Conservation (phyloP, 495 filamentous ascomycete species). For the Pseudoneurospora amorphoporcata region DNA sequence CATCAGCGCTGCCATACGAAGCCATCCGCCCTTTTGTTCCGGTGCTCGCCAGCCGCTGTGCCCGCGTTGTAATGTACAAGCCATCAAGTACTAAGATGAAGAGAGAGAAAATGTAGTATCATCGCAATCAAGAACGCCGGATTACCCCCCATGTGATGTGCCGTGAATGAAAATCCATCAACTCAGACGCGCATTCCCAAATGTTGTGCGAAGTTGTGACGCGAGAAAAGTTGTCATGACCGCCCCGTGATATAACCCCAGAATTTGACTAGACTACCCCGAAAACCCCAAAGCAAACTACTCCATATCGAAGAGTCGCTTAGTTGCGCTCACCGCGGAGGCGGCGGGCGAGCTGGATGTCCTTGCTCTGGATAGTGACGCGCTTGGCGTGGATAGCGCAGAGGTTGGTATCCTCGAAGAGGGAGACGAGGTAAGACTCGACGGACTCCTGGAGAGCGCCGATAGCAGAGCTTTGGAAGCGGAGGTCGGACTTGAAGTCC, state of each 20-base stretch:
- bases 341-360: conserved; percentile 93
- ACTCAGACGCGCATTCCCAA: conserved; percentile 10
- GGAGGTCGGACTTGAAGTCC: conserved; percentile 99
- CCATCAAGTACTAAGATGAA: conserved; percentile 12
- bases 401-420: conserved; percentile 99
- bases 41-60: background rate
- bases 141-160: conserved; percentile 13
- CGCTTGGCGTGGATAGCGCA: conserved; percentile 99
- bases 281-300: conserved; percentile 2
- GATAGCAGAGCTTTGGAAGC: conserved; percentile 99
- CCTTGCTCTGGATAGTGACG: conserved; percentile 90
- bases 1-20: conserved; percentile 4
- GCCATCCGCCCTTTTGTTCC: background rate
- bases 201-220: conserved; percentile 19
- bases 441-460: conserved; percentile 99
- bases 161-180: conserved; percentile 17
- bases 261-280: conserved; percentile 1
- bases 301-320: conserved; percentile 11
- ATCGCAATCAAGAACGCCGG: conserved; percentile 33
- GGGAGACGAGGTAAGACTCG: conserved; percentile 99
- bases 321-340: conserved; percentile 88
- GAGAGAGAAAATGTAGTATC: conserved; percentile 11
- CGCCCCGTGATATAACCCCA: conserved; percentile 16
- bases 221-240: conserved; percentile 25
- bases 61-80: conserved; percentile 27